Base-by-base conservation (phyloP, 176 grass and related monocot genomes). In the Cenchrus americanus region DNA sequence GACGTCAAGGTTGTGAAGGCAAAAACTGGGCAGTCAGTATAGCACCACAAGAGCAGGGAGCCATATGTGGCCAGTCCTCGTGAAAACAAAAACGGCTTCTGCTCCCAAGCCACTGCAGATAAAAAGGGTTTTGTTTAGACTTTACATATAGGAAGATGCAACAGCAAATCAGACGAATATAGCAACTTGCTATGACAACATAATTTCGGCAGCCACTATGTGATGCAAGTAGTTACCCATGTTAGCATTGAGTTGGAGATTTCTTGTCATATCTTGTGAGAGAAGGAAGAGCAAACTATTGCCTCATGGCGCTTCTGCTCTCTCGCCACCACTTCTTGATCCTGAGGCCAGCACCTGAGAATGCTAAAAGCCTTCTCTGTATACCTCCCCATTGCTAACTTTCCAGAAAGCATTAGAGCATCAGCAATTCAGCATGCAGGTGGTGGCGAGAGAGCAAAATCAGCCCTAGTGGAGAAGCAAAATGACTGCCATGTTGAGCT, bases 171-270 rank as follows among this genome's bases (percentile, higher is more conserved):
- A 66, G 21, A 43, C 47, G 2, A 49, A 73, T 65, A 46, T 37
- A 52, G 43, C 26, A 66, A 11, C 27, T 65, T 47, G 40, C 26
- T 51, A 18, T 5, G n/a, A 41, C 7, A 42, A 60, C 19, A 57
- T 7, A 5, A 73, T 8, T 73, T 3, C 24, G 32, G 59, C 61
- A 30, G 0, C 10, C 1, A 72, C 1, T 24, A 43, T 19, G 58
- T 18, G 11, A 15, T 62, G 17, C 30, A 37, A 67, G 52, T 14
- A 51, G 32, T 47, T 92, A 99, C 96, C 96, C 84, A 99, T 99
- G 91, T 96, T 99, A 69, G 96, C 93, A 93, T 93, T 4, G 96
- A 99, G 87, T 89, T 99, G 81, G 93, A 99, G 59, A 96, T 99
- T 66, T 99, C 91, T 80, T 99, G 93, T 47, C 85, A 93, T 73